phyloP scores from a whole-genome alignment of 202 grass and related monocot genomes.

The Brachypodium distachyon region DNA sequence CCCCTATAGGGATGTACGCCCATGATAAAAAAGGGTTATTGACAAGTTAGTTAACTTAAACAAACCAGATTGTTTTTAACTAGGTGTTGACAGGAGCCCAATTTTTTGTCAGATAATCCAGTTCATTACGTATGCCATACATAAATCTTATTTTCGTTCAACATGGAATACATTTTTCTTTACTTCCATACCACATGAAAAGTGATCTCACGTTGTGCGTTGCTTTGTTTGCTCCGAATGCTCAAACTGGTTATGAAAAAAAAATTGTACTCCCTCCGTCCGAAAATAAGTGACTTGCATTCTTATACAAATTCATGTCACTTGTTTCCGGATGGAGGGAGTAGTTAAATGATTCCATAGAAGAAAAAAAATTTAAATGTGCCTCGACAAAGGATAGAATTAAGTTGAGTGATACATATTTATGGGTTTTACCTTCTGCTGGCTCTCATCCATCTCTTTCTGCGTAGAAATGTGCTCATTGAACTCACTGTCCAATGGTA shows the following conservation, averaged over 20 bases:
- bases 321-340: too few species aligned
- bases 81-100: neutral
- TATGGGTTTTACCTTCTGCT: neutral
- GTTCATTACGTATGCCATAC: neutral
- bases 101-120: neutral
- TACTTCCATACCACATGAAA: neutral
- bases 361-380: neutral
- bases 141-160: neutral
- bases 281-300: too few species aligned
- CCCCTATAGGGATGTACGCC: too few species aligned
- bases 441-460: neutral
- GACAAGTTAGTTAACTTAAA: neutral
- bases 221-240: neutral
- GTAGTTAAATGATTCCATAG: neutral
- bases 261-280: too few species aligned
- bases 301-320: too few species aligned
- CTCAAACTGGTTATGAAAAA: neutral
- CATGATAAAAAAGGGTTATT: neutral
- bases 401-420: neutral
- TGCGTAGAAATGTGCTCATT: neutral
- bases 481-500: neutral
- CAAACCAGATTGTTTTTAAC: neutral
- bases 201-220: neutral
- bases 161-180: neutral
- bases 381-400: neutral